Conservation (phyloP, 768 basidiomycete species). For the Exidia glandulosa region DNA sequence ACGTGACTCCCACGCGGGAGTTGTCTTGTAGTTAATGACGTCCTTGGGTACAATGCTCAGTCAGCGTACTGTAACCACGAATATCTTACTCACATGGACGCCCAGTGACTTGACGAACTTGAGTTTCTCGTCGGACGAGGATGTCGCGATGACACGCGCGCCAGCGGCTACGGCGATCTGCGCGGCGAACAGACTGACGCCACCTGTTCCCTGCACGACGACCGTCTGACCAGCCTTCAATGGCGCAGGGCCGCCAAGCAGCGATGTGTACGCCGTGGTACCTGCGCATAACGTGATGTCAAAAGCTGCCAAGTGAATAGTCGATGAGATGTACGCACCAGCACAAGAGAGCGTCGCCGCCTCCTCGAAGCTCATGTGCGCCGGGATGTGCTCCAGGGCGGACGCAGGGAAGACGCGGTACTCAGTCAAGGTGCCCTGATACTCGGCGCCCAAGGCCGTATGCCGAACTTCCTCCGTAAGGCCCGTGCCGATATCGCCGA, state of each 20-base stretch:
- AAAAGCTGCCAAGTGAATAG: background rate
- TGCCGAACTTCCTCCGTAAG: background rate
- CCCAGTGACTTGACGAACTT: constrained; percentile 40
- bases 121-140: constrained; percentile 56
- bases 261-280: constrained; percentile 52
- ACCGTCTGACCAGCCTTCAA: constrained; percentile 50
- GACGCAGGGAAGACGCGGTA: background rate
- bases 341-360: constrained; percentile 52
- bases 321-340: background rate
- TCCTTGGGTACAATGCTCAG: constrained; percentile 17
- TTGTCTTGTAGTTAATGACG: constrained; percentile 51
- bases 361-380: constrained; percentile 52
- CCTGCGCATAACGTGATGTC: constrained; percentile 36
- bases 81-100: constrained; percentile 10
- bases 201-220: constrained; percentile 20
- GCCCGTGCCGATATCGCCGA: background rate
- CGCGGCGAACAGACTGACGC: constrained; percentile 27
- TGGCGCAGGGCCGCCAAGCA: constrained; percentile 33
- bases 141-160: constrained; percentile 55
- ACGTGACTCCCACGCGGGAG: constrained; percentile 47
- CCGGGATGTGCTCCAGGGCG: constrained; percentile 36
- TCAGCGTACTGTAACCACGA: background rate
- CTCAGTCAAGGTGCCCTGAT: background rate
- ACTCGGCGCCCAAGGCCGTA: background rate
- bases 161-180: constrained; percentile 55